Base-by-base conservation (phyloP, 208 protist genomes). In the Angomonas deanei region DNA sequence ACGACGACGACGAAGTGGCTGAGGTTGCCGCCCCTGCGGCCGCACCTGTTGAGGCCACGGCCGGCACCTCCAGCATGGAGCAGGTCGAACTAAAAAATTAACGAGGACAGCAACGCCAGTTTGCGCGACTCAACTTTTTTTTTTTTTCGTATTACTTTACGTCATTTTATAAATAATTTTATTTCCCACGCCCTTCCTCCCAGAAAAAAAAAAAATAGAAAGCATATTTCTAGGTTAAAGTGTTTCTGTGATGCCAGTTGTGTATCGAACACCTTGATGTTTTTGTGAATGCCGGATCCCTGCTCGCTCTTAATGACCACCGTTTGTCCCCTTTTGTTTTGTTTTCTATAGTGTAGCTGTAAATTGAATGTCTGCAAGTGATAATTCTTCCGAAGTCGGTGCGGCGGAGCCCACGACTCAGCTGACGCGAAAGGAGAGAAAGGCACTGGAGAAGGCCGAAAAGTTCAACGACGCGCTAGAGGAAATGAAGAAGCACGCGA, bases 11-110 rank as follows among this genome's bases (percentile, higher is more conserved):
- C n/a, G 79, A 63, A 47, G 60, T 30, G 42, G 53, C 67, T 28
- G 57, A 57, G 30, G 49, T 61, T 26, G 68, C 53, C 10, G 65
- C 57, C 19, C 34, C 77, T n/a, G 68, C 60, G 1, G 72, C 74
- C 46, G 72, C 60, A 1, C 68, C 76, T 52, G 76, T 78, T 13
- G 91, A 93, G 62, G 78, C 88, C 60, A 77, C 46, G 53, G 83
- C 81, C 21, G 71, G 79, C 60, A 86, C 65, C 53, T 89, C 80
- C 42, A 82, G 91, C 79, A 98, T 98, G 93, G 94, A 98, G 82
- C 82, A 97, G 78, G 95, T 98, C 28, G 94, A 97, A 64, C 97
- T 97, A 92, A 30, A 10, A 61, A 5, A 6, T 15, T 57, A 56
- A 54, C 19, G 6, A 31, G 24, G 31, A 69, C 49, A 59, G 39